Percentiles rank a stretch among this genome's conserved stretches.
These are phyloP conservation scores for slime mould (Dictyostelium discoideum) DNA, from an alignment of 78 protist genomes.

Conservation along the genomic window dicty_2.7 NC_007088.5:5128501-5129000, in stretches of 20 bases:
- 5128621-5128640: constrained; percentile 49
- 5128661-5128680: neutral
- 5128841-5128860: constrained; percentile 79
- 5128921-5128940: constrained; percentile 92
- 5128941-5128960: constrained; percentile 84
- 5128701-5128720: constrained; percentile 25
- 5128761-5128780: constrained; percentile 38
- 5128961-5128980: constrained; percentile 92
- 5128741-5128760: constrained; percentile 36
- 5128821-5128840: constrained; percentile 71
- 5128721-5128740: constrained; percentile 45
- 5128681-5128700: neutral
- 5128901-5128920: constrained; percentile 87
- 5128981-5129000: constrained; percentile 58
- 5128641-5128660: constrained; percentile 39
- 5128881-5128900: constrained; percentile 78
- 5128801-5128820: constrained; percentile 84
- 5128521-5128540: constrained; percentile 19
- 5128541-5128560: constrained; percentile 7
- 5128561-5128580: neutral
- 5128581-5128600: neutral
- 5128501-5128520: constrained; percentile 22
- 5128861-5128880: constrained; percentile 83
- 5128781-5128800: constrained; percentile 23
- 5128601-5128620: constrained; percentile 17